Conservation (phyloP, 2,329 filamentous ascomycete species). For the Gnomoniopsis smithogilvyi region DNA sequence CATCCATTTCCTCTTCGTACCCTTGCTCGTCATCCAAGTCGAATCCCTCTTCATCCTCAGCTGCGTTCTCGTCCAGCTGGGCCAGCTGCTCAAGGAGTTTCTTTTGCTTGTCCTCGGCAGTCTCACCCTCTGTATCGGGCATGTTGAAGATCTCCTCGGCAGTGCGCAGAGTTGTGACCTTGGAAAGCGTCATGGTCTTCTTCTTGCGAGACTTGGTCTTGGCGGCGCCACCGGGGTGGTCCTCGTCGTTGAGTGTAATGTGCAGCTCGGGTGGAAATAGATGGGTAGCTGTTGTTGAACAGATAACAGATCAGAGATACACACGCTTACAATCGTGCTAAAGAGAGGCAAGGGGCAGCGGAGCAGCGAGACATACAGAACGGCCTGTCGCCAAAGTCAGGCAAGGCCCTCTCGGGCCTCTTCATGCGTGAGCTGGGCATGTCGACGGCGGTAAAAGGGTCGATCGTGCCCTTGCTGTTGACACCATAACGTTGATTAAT, state of each 20-base stretch:
- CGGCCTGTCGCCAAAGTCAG: conserved; percentile 48
- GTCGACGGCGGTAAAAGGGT: conserved; percentile 58
- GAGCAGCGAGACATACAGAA: conserved; percentile 33
- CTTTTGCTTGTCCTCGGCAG: conserved; percentile 24
- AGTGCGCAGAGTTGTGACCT: conserved; percentile 44
- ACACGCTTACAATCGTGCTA: background rate
- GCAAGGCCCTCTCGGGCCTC: conserved; percentile 48
- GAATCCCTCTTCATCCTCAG: conserved; percentile 31
- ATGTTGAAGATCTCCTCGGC: conserved; percentile 50
- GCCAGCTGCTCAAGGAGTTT: conserved; percentile 44
- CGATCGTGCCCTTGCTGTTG: conserved; percentile 52
- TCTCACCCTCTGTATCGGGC: conserved; percentile 28
- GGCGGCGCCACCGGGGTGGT: conserved; percentile 29
- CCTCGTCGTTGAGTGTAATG: conserved; percentile 49
- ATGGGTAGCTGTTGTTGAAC: background rate
- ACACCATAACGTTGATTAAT: conserved; percentile 54
- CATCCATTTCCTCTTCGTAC: conserved; percentile 37
- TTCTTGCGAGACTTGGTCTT: conserved; percentile 35
- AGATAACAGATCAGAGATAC: background rate
- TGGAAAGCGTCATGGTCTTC: conserved; percentile 45
- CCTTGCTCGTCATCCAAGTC: conserved; percentile 48
- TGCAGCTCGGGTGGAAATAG: conserved; percentile 57
- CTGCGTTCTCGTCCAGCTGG: conserved; percentile 36
- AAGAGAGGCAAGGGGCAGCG: background rate
- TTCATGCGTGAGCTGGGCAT: conserved; percentile 55